Conservation (phyloP, 108 stramenopile genomes). For the Nitzschia sp. region DNA sequence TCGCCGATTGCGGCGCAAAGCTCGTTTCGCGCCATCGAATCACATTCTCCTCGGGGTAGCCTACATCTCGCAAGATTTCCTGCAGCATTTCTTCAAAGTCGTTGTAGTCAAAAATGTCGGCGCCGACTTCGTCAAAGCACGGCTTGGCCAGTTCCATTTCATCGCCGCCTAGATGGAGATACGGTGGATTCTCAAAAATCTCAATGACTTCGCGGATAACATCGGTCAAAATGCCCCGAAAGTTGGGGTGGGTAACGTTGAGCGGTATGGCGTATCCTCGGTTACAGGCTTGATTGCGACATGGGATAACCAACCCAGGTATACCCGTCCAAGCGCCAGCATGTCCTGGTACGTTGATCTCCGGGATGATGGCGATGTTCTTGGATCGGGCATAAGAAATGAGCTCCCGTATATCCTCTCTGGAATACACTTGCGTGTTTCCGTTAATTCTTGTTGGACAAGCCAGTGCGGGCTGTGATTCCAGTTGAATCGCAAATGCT, state of each 20-base stretch:
- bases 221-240: constrained; percentile 24
- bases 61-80: constrained; percentile 18
- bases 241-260: constrained; percentile 24
- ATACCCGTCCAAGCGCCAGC: constrained; percentile 36
- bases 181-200: constrained; percentile 41
- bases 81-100: constrained; percentile 19
- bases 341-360: constrained; percentile 38
- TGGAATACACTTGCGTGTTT: constrained; percentile 21
- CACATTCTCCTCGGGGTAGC: constrained; percentile 14
- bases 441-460: constrained; percentile 16
- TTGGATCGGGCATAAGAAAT: constrained; percentile 10
- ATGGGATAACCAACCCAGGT: constrained; percentile 36
- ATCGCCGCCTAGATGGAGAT: constrained; percentile 42
- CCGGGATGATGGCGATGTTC: constrained; percentile 24
- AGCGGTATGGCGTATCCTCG: constrained; percentile 34
- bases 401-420: constrained; percentile 20
- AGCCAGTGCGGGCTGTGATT: constrained; percentile 26
- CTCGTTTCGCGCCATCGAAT: constrained; percentile 26
- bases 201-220: constrained; percentile 36
- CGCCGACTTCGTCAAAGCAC: constrained; percentile 35
- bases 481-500: constrained; percentile 29
- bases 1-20: not conserved
- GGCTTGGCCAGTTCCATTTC: constrained; percentile 28
- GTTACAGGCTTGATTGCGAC: constrained; percentile 25
- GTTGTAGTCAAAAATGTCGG: constrained; percentile 19